Evolutionary conservation across 2,329 filamentous ascomycete genomes (phyloP), one percentile per base, ranked within the genome.

Genomic region (Colletotrichum simmondsii): DNA sequence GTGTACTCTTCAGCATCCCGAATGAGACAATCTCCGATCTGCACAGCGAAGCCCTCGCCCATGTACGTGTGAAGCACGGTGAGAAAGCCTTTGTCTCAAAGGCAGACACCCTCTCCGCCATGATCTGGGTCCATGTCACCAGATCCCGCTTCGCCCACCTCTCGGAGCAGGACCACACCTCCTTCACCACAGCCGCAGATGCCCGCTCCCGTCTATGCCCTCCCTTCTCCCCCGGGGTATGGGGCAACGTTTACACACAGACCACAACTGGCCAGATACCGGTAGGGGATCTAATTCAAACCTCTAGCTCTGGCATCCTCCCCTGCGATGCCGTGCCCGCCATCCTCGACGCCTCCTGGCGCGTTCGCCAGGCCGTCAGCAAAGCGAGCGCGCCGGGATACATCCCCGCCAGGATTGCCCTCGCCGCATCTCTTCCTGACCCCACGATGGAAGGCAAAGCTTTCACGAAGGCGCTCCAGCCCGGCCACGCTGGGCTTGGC

Each of bases 211-310:
- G 42, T 7, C 71, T 73, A 2, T n/a, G 16, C 2, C 71, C 71
- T 0, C 3, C 49, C 0, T 67, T 67, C 58, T 26, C 49, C 8
- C 0, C 52, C 0, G 42, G 46, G 5, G 28, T 62, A 4, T 73
- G 67, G 67, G 71, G 71, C 1, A 73, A 73, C 14, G 16, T 73
- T 2, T 68, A 72, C 53, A 59, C 52, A 14, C 71, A 72, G 16
- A 72, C 63, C n/a, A 59, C 16, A 26, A 63, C 62, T 1, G 32
- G 10, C 35, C 11, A 57, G 12, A 42, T 19, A 19, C 14, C 37
- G 1, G 68, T 73, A 3, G 22, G 4, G 1, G 22, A 30, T 0
- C 26, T 73, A 6, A 26, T 46, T 0, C 49, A 53, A 26, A 4
- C 22, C 37, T 26, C 12, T 0, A 28, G 14, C 8, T n/a, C n/a